Evolutionary conservation across 768 basidiomycete species (phyloP), one percentile per base, ranked within the genome.

Genomic region (Podaxis pistillaris): DNA sequence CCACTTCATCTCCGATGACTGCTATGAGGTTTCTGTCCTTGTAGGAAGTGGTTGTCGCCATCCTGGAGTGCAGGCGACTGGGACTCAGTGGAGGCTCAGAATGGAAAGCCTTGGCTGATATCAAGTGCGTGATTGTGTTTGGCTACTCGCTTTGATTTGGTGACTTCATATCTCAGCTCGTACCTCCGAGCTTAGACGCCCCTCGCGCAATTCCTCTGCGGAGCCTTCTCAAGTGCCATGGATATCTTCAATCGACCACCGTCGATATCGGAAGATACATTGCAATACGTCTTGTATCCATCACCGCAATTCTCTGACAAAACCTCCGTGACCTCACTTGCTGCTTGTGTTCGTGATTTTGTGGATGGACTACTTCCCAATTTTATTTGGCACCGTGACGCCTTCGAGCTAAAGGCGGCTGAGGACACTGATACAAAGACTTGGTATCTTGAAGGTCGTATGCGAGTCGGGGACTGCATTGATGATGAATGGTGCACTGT

Each of bases 401-500:
- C 85, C 9, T 94, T 94, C 67, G 89, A 93, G 70, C 76, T 93
- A 64, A 91, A 91, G 69, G 81, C 90, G 17, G 83, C 81, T 7
- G 72, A 78, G 22, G 78, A 86, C 66, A 68, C 73, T 13, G 70
- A 69, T 17, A 64, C 76, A 56, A 78, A 73, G 22, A 55, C 60
- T n/a, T 88, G 83, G 76, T 76, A 87, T 46, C 75, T 98, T 1
- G 88, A 94, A 69, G 94, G 96, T 8, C 78, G 81, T 50, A 92
- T 96, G 88, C 81, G 95, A 50, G 91, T 98, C 24, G 96, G 97
- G 2, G 97, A 99, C 75, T 91, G 88, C 57, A 84, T 98, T n/a
- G 96, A 99, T 73, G 97, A 99, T 69, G 97, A 99, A 75, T 99
- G 97, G 97, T 89, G 88, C 71, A 82, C 85, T 13, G 94, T 98